phyloP scores from a whole-genome alignment of 2,329 filamentous ascomycete species.

The Calonectria henricotiae region DNA sequence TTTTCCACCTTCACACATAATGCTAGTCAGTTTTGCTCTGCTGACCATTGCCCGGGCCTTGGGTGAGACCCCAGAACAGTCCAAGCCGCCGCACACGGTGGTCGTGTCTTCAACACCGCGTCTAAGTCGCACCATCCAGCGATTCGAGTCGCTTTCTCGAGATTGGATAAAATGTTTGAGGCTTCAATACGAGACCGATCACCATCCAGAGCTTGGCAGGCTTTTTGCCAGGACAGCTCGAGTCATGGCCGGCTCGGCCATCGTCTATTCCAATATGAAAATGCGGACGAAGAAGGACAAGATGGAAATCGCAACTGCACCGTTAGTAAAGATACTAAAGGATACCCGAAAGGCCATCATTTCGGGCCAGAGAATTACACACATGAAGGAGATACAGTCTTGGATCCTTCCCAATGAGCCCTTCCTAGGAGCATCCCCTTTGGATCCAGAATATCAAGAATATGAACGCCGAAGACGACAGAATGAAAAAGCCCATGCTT shows the following conservation, averaged over 20 bases:
- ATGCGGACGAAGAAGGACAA: slow-evolving; percentile 31
- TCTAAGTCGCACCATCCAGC: slow-evolving; percentile 34
- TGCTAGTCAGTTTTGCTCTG: slow-evolving; percentile 42
- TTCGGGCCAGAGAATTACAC: slow-evolving; percentile 40
- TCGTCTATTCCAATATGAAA: slow-evolving; percentile 42
- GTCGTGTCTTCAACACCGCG: slow-evolving; percentile 29
- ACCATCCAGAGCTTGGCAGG: slow-evolving; percentile 35
- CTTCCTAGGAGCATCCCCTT: slow-evolving; percentile 13
- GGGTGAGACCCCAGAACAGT: slow-evolving; percentile 42
- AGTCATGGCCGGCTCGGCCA: slow-evolving; percentile 38
- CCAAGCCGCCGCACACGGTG: slow-evolving; percentile 29
- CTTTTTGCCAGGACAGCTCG: slow-evolving; percentile 34
- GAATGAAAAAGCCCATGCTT: slow-evolving; percentile 36
- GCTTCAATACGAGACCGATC: slow-evolving; percentile 24
- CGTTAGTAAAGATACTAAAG: slow-evolving; percentile 37
- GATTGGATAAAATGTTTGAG: slow-evolving; percentile 32
- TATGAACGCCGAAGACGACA: slow-evolving; percentile 35
- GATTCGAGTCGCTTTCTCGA: slow-evolving; percentile 37
- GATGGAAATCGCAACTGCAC: slow-evolving; percentile 30
- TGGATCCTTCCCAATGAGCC: slow-evolving; percentile 34
- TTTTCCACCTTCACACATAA: slow-evolving; percentile 16
- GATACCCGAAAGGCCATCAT: slow-evolving; percentile 39
- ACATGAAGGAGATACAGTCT: slow-evolving; percentile 36
- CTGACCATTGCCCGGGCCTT: slow-evolving; percentile 37
- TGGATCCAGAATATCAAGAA: slow-evolving; percentile 25